These are phyloP conservation scores for Oxytropis ochrocephala DNA, from an alignment of 306 rosid species.

Conservation along the genomic window DNA sequence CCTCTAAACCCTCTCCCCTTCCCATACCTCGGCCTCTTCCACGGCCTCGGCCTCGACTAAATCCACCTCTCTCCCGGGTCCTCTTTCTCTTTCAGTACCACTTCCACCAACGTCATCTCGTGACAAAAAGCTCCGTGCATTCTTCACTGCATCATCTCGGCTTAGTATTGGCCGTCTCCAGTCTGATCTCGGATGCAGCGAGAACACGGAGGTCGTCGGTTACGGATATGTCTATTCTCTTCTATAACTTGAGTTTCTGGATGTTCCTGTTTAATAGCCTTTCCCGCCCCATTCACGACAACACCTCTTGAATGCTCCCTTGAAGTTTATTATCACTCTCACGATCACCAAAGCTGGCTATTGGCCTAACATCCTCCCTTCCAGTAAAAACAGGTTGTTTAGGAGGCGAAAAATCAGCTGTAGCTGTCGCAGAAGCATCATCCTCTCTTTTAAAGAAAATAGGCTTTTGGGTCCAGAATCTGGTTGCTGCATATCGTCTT, in stretches of 20 bases:
- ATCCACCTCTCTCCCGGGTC: slow-evolving; percentile 28
- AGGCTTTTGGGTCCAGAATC: slow-evolving; percentile 36
- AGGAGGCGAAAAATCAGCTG: not conserved
- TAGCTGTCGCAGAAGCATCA: slow-evolving; percentile 1
- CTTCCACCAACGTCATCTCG: slow-evolving; percentile 17
- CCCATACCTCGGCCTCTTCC: slow-evolving; percentile 26
- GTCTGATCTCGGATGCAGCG: not conserved
- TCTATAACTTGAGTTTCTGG: slow-evolving; percentile 17
- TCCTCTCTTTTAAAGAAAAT: slow-evolving; percentile 37
- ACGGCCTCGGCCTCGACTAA: slow-evolving; percentile 25
- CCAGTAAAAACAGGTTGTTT: slow-evolving; percentile 34
- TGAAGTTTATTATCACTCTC: slow-evolving; percentile 25
- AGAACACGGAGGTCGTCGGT: slow-evolving; percentile 2
- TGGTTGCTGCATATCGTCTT: slow-evolving; percentile 9
- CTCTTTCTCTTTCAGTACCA: slow-evolving; percentile 22
- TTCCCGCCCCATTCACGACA: slow-evolving; percentile 57
- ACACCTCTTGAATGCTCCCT: slow-evolving; percentile 9
- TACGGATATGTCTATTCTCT: slow-evolving; percentile 49
- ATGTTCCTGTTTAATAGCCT: slow-evolving; percentile 25
- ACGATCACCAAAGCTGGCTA: slow-evolving; percentile 1
- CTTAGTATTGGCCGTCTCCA: slow-evolving; percentile 19
- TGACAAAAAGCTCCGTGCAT: slow-evolving; percentile 36
- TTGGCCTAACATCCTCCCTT: slow-evolving; percentile 23
- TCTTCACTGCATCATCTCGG: slow-evolving; percentile 41
- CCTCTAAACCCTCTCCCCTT: slow-evolving; percentile 27